Conservation (phyloP, 1,284 basidiomycete genomes). For the Caloboletus inedulis region DNA sequence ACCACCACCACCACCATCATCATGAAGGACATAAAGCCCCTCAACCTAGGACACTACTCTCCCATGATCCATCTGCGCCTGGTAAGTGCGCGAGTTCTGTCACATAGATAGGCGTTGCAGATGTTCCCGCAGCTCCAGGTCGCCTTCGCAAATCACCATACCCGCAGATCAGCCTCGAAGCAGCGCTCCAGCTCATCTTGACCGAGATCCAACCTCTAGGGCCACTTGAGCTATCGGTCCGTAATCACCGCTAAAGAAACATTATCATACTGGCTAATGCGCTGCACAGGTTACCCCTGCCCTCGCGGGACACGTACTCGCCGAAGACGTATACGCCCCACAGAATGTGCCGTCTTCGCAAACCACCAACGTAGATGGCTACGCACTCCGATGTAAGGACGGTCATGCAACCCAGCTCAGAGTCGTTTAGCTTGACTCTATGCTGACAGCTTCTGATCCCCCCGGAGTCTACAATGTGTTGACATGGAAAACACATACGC, state of each 20-base stretch:
- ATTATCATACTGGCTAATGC: not conserved
- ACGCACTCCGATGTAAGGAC: constrained; percentile 67
- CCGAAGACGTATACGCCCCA: constrained; percentile 68
- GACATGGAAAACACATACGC: constrained; percentile 51
- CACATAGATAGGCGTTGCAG: not conserved
- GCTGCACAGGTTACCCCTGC: constrained; percentile 48
- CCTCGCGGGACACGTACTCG: constrained; percentile 68
- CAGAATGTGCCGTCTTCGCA: constrained; percentile 58
- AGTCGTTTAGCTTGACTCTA: constrained; percentile 3
- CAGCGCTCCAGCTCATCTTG: constrained; percentile 60
- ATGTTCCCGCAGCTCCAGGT: constrained; percentile 47
- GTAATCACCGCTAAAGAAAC: constrained; percentile 11
- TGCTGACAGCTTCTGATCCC: constrained; percentile 48
- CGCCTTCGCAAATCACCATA: constrained; percentile 77
- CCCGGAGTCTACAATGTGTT: constrained; percentile 72
- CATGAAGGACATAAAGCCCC: constrained; percentile 47
- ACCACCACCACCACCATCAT: constrained; percentile 44
- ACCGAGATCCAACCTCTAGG: constrained; percentile 46
- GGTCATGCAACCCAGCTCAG: not conserved
- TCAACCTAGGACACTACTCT: constrained; percentile 51
- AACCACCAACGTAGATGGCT: constrained; percentile 87
- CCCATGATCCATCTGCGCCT: constrained; percentile 64
- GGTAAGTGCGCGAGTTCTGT: constrained; percentile 42
- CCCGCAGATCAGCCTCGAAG: constrained; percentile 63
- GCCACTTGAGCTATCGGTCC: constrained; percentile 39